Base-by-base conservation (phyloP, 495 filamentous ascomycete species). In the Xylaria scruposa region DNA sequence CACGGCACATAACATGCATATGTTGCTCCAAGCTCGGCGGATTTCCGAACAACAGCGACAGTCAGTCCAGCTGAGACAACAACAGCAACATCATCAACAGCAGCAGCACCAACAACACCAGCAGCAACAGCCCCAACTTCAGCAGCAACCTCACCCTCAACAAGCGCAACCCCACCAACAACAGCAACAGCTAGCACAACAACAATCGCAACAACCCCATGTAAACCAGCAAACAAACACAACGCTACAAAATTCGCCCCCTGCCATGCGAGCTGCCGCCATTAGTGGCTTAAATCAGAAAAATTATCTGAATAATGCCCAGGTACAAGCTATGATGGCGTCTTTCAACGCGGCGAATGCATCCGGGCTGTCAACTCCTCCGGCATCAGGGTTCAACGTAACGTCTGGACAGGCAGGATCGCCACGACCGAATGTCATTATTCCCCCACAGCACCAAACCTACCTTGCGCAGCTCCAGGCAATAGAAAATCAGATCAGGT, bases 41-140 rank as follows among this genome's bases (percentile, higher is more conserved):
- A 90, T 90, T 13, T 84, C 89, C 59, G 81, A 91, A 74, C 90
- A 91, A 77, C 90, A 92, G 70, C 86, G 88, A 44, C 88, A 88
- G 36, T 81, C 82, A 4, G 82, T 85, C 3, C 81, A 84, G 56
- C 80, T 83, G 71, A 89, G 89, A 63, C 86, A 77, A 64, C 84
- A 78, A 53, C 81, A 84, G 44, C 77, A 78, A 36, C 81, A 81
- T 65, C 80, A 80, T n/a, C 80, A 78, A 19, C 81, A 78, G 26
- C 82, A 80, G 29, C 80, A 80, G 58, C 81, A 80, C 72, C 83
- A 83, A 26, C 80, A 80, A 58, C 81, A 80, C 72, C 83, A 83
- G 31, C 82, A 79, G 17, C 75, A 78, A 19, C 73, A 70, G 54
- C 76, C 29, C 78, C 79, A 79, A 21, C 78, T 80, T 38, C 80